Base-by-base conservation (phyloP, 495 filamentous ascomycete species). In the Annulohypoxylon bovei region DNA sequence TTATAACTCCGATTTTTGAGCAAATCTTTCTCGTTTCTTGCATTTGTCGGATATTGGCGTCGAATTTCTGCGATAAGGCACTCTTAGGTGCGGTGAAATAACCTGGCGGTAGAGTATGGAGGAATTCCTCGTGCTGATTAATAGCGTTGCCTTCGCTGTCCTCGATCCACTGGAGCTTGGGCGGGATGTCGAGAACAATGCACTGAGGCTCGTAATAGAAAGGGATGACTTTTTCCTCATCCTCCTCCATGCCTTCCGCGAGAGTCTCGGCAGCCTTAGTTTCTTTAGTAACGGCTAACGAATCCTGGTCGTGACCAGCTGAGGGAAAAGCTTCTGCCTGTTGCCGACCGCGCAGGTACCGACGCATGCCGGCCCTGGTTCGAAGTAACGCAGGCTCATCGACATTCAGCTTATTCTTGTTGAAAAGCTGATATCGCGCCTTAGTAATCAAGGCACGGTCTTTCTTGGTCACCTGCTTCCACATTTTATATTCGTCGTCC, bases 401-500 rank as follows among this genome's bases (percentile, higher is more conserved):
- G 4, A 86, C 73, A 72, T 97, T 96, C 18, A 99, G 83, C 77
- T 88, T 93, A 70, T 95, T 90, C 35, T 89, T 90, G 62, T 89
- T 88, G 75, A 99, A 95, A 20, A 98, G 85, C 49, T 92, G 90
- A 78, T 94, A 90, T 23, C 95, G 83, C 64, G 90, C 86, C 63
- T 86, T 89, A 8, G 95, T 93, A 39, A 95, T 88, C 12, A 91
- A 81, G n/a, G 95, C 95, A 47, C 95, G 89, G 67, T 96, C 94
- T 77, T 96, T 97, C 80, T 98, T 98, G 2, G 95, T 99, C 37
- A 97, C 92, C 77, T 97, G 94, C 82, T 98, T 99, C 95, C 95
- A 99, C 40, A 94, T 92, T 76, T 96, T 96, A 81, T 94, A 97
- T 71, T 97, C 94, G 1, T 92, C 88, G 71, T 98, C 94, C 68